A percentile compares a stretch with the other conserved stretches of the same genome.
Evolutionary conservation across 805 yeast genomes (phyloP).

Genomic region (Starmerella etchellsii): DNA sequence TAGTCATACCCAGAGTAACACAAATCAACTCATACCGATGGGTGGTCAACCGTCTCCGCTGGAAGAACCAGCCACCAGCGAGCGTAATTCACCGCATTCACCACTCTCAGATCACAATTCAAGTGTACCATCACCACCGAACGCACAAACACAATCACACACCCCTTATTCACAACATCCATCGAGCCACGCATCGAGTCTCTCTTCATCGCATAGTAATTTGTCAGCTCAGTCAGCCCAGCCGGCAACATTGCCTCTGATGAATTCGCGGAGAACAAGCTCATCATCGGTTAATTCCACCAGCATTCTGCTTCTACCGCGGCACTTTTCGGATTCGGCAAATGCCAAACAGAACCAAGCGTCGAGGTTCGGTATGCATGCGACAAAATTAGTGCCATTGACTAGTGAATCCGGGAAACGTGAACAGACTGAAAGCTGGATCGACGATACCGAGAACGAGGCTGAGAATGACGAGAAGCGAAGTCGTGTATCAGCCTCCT

Average conservation of each 20-base stretch:
- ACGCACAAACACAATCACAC: too few relatives aligned
- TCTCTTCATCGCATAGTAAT: too few relatives aligned
- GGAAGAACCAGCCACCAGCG: neutral
- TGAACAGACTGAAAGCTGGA: neutral
- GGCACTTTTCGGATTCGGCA: slow-evolving; percentile 7
- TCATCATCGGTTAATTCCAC: too few relatives aligned
- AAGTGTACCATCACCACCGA: too few relatives aligned
- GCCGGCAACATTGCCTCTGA: too few relatives aligned
- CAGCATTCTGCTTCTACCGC: slow-evolving; percentile 17
- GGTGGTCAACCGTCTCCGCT: neutral
- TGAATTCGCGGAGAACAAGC: too few relatives aligned
- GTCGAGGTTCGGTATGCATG: neutral
- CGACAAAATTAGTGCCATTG: slow-evolving; percentile 5
- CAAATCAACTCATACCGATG: neutral
- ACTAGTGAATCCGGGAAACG: neutral
- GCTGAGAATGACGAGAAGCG: neutral
- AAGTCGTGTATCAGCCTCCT: neutral
- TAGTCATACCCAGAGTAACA: slow-evolving; percentile 3
- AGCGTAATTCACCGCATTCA: neutral
- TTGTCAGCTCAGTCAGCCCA: too few relatives aligned
- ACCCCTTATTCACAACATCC: too few relatives aligned
- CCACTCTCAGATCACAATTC: neutral
- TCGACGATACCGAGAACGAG: neutral
- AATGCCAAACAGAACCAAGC: neutral
- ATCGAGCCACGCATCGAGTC: too few relatives aligned